Evolutionary conservation across 768 basidiomycete genomes (phyloP).

Genomic region (Pisolithus marmoratus): DNA sequence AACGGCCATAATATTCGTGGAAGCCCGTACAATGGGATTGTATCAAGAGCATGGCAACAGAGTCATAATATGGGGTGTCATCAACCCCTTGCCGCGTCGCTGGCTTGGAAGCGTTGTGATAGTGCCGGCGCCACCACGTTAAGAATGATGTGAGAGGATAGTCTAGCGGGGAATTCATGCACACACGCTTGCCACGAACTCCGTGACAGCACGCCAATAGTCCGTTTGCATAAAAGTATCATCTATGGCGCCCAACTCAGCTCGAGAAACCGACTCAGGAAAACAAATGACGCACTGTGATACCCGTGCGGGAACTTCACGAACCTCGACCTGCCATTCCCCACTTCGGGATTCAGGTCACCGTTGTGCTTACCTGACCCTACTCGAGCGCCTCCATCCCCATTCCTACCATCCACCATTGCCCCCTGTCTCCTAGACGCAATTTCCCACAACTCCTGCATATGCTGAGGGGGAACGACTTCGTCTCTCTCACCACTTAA

Average conservation of each 20-base stretch:
- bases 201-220: conserved; percentile 47
- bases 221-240: conserved; percentile 52
- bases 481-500: conserved; percentile 62
- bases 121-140: no score
- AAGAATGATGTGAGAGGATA: neutral
- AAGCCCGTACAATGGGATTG: no score
- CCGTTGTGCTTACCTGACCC: conserved; percentile 13
- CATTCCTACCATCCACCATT: neutral
- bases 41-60: no score
- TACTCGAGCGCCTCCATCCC: neutral
- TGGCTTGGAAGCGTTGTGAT: no score
- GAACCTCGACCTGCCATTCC: conserved; percentile 49
- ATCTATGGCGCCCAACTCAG: conserved; percentile 26
- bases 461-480: conserved; percentile 49
- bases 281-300: conserved; percentile 41
- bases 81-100: no score
- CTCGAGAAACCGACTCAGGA: neutral
- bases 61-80: no score
- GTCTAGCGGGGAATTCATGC: neutral
- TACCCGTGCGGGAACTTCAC: conserved; percentile 49
- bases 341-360: conserved; percentile 37
- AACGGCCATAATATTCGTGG: no score
- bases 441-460: conserved; percentile 63
- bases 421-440: conserved; percentile 43
- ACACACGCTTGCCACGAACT: conserved; percentile 36